A percentile compares a stretch with the other conserved stretches of the same genome.
Evolutionary conservation across 345 rosid genomes (phyloP).

Genomic region (Schrenkiella parvula): DNA sequence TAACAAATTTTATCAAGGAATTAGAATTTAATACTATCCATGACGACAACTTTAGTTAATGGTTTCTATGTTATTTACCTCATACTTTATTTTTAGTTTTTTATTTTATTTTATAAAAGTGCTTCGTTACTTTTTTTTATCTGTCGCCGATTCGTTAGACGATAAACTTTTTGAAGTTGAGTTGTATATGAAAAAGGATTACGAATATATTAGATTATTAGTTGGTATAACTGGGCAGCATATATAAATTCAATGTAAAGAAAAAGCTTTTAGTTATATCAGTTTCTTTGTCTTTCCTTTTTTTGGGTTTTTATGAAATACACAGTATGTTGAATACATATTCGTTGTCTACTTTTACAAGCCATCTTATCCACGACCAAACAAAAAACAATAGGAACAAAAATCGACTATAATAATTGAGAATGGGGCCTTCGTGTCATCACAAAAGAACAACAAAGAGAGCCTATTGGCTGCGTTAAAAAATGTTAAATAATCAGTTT

Average conservation of each 20-base stretch:
- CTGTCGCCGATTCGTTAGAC: background rate
- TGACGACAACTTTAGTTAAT: background rate
- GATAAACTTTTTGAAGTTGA: background rate
- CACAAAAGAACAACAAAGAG: slow-evolving; percentile 24
- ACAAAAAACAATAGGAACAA: background rate
- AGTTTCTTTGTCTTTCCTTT: slow-evolving; percentile 29
- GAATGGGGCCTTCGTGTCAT: slow-evolving; percentile 17
- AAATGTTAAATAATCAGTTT: background rate
- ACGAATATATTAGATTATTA: slow-evolving; percentile 6
- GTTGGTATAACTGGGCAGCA: slow-evolving; percentile 15
- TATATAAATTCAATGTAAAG: slow-evolving; percentile 55
- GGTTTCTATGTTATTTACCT: background rate
- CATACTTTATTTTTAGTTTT: background rate
- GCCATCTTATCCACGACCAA: slow-evolving; percentile 12
- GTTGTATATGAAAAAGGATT: background rate
- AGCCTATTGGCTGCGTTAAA: slow-evolving; percentile 17
- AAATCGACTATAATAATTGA: background rate
- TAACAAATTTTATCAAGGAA: background rate
- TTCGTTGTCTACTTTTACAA: slow-evolving; percentile 26
- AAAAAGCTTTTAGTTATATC: slow-evolving; percentile 49
- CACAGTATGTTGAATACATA: background rate
- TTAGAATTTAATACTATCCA: background rate
- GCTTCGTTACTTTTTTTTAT: background rate
- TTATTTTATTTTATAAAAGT: background rate
- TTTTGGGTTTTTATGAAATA: background rate